Conservation (phyloP, 768 basidiomycete species). For the Rhodosporidiobolus odoratus region DNA sequence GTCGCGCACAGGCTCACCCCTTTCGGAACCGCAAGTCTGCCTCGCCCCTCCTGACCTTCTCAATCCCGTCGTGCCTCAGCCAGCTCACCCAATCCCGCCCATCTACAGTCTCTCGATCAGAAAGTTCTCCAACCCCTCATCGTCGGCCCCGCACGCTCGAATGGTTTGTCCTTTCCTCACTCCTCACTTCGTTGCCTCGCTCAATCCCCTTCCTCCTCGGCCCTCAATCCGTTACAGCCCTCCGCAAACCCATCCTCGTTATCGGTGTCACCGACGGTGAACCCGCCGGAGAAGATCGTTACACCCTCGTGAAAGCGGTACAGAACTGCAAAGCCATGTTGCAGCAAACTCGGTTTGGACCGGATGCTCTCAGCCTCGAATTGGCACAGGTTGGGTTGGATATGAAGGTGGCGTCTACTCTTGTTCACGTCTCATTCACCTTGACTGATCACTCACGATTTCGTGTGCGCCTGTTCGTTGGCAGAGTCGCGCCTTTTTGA, state of each 20-base stretch:
- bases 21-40: slow-evolving; percentile 8
- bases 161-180: neutral
- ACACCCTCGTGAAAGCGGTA: slow-evolving; percentile 23
- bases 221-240: slow-evolving; percentile 3
- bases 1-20: slow-evolving; percentile 29
- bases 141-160: slow-evolving; percentile 47
- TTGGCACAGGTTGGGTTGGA: neutral
- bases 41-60: neutral
- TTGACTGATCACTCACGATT: neutral
- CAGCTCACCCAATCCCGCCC: slow-evolving; percentile 28
- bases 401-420: too few species aligned
- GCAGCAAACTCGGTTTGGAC: slow-evolving; percentile 34
- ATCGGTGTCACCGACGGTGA: slow-evolving; percentile 44
- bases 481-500: slow-evolving; percentile 47
- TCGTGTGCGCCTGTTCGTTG: slow-evolving; percentile 2
- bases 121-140: slow-evolving; percentile 50
- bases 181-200: too few species aligned
- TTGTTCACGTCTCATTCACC: neutral
- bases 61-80: too few species aligned
- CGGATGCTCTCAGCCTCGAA: slow-evolving; percentile 46
- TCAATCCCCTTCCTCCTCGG: too few species aligned
- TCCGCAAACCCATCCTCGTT: slow-evolving; percentile 50
- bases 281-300: slow-evolving; percentile 26
- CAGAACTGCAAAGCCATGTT: slow-evolving; percentile 18
- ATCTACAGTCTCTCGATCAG: slow-evolving; percentile 40